Evolutionary conservation across 164 flowering plant genomes (phyloP).

Genomic region (Echeveria elegans): DNA sequence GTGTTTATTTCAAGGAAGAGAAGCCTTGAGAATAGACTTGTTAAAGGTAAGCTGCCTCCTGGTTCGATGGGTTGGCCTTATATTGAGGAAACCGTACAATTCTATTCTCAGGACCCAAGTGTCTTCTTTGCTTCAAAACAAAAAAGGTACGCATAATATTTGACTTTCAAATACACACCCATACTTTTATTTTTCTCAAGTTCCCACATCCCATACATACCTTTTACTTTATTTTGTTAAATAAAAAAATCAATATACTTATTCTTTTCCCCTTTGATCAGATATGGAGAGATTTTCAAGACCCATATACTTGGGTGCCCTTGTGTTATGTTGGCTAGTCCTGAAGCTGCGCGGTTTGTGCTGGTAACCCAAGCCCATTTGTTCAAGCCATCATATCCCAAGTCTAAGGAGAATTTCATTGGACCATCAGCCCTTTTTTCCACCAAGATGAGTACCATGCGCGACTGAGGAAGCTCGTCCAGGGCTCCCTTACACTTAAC

Average conservation of each 20-base stretch:
- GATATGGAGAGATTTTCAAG: slow-evolving; percentile 92
- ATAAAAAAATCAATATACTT: background rate
- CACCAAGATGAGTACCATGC: slow-evolving; percentile 76
- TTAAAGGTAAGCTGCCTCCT: slow-evolving; percentile 14
- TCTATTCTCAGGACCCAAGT: slow-evolving; percentile 19
- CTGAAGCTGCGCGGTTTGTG: slow-evolving; percentile 72
- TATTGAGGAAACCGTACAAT: slow-evolving; percentile 16
- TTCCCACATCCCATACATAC: background rate
- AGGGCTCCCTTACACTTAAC: slow-evolving; percentile 42
- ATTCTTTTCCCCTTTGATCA: slow-evolving; percentile 11
- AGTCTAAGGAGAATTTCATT: slow-evolving; percentile 61
- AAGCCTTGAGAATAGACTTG: background rate
- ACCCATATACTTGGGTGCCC: slow-evolving; percentile 78
- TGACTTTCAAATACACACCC: too few species aligned
- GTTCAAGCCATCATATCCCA: slow-evolving; percentile 89
- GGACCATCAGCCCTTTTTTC: slow-evolving; percentile 74
- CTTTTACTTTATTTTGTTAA: background rate
- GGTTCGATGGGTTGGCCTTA: slow-evolving; percentile 25
- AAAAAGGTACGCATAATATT: slow-evolving; percentile 7
- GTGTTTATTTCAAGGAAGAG: background rate
- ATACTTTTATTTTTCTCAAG: background rate
- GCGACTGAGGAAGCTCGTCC: slow-evolving; percentile 61
- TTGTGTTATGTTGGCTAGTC: slow-evolving; percentile 73
- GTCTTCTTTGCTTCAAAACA: slow-evolving; percentile 15
- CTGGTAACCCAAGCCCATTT: slow-evolving; percentile 57